Conservation (phyloP, 257 asterid genomes). For the Scutellaria galericulata region DNA sequence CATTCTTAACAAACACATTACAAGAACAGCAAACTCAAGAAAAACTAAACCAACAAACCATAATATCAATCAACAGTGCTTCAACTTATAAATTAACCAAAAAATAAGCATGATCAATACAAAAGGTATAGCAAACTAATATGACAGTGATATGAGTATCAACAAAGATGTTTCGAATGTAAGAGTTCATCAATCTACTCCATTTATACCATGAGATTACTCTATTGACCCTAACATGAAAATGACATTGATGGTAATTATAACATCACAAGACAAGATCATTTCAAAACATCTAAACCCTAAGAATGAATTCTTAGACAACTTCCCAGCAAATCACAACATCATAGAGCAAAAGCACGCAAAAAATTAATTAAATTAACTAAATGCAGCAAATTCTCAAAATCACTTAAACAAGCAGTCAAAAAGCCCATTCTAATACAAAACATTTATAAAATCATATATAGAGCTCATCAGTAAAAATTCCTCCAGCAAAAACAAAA, state of each 20-base stretch:
- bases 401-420: not conserved
- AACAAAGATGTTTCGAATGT: too few relatives aligned
- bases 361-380: not conserved
- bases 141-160: too few relatives aligned
- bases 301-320: not conserved
- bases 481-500: constrained; percentile 3
- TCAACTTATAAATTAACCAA: too few relatives aligned
- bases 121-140: too few relatives aligned
- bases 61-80: too few relatives aligned
- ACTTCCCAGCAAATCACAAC: not conserved
- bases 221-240: too few relatives aligned
- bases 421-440: not conserved
- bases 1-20: too few relatives aligned
- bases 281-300: not conserved
- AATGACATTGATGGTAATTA: not conserved
- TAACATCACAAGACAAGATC: not conserved
- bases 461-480: constrained; percentile 2
- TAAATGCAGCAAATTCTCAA: not conserved
- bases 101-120: too few relatives aligned
- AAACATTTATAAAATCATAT: constrained; percentile 24
- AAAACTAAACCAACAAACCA: too few relatives aligned
- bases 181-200: too few relatives aligned
- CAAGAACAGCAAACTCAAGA: too few relatives aligned
- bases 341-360: not conserved
- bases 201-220: too few relatives aligned